A percentile compares a stretch with the other conserved stretches of the same genome.
These are phyloP conservation scores for Phaeosphaeria sp. DNA, from an alignment of 2,329 filamentous ascomycete genomes.

Conservation along the genomic window DNA sequence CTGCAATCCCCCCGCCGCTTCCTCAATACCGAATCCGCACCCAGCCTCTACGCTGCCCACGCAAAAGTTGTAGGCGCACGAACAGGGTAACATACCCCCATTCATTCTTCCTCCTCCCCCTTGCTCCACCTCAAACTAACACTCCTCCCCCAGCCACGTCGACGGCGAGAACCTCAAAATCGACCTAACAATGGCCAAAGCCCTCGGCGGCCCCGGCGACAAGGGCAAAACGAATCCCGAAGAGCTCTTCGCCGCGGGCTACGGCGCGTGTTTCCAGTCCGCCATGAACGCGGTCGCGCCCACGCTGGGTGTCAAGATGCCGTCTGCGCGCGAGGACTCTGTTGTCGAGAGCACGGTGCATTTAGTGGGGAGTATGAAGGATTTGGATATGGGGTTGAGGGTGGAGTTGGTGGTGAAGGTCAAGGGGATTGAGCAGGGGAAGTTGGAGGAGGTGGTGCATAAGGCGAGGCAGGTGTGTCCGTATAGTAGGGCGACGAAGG, in stretches of 20 bases:
- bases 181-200: conserved; percentile 54
- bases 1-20: conserved; percentile 28
- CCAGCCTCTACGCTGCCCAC: conserved; percentile 48
- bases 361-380: conserved; percentile 55
- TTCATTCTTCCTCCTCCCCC: neutral
- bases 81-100: conserved; percentile 25
- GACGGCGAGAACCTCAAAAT: conserved; percentile 45
- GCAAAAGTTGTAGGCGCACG: conserved; percentile 51
- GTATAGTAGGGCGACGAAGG: conserved; percentile 43
- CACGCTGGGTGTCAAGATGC: conserved; percentile 52
- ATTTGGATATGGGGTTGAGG: conserved; percentile 53
- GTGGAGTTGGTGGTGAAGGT: conserved; percentile 53
- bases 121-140: neutral
- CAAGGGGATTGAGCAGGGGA: conserved; percentile 38
- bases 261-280: conserved; percentile 57
- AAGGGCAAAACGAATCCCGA: conserved; percentile 53
- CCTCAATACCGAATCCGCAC: conserved; percentile 51
- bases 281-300: conserved; percentile 56
- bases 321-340: conserved; percentile 46
- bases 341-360: conserved; percentile 53
- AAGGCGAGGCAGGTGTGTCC: conserved; percentile 47
- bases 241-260: conserved; percentile 58
- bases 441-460: conserved; percentile 45
- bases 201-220: conserved; percentile 52
- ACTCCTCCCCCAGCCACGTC: conserved; percentile 27